Evolutionary conservation across 192 early-diverging fungal species (phyloP).

Genomic region (Backusella parvicylindrica): DNA sequence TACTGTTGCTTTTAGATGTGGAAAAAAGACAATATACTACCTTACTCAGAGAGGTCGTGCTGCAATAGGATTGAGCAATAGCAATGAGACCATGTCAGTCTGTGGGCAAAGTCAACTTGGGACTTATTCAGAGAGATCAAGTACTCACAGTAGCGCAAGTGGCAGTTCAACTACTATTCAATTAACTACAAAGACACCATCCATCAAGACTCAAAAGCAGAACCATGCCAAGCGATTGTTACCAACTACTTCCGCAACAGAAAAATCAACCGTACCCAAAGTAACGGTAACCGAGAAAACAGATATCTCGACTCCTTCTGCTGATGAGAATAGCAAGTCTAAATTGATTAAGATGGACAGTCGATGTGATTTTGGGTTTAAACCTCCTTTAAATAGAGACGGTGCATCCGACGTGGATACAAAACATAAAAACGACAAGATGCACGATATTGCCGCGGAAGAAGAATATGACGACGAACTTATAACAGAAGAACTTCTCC

Average conservation of each 20-base stretch:
- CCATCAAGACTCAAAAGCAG: neutral
- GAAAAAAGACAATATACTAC: slow-evolving; percentile 15
- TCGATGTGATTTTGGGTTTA: neutral
- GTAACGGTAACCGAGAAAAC: neutral
- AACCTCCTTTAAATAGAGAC: neutral
- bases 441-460: neutral
- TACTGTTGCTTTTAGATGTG: neutral
- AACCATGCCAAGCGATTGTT: neutral
- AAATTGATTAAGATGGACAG: neutral
- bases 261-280: neutral
- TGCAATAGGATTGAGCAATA: neutral
- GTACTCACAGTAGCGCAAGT: neutral
- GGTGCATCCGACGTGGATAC: neutral
- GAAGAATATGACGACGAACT: neutral
- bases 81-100: neutral
- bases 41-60: slow-evolving; percentile 15
- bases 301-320: neutral
- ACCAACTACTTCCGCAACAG: neutral
- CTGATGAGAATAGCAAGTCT: neutral
- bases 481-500: neutral
- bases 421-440: neutral
- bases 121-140: neutral
- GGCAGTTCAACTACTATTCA: neutral
- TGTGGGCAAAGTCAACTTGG: neutral
- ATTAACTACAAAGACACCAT: neutral